Evolutionary conservation across 768 basidiomycete genomes (phyloP), one percentile per base, ranked within the genome.

Genomic region (Phaeolepiota aurea): DNA sequence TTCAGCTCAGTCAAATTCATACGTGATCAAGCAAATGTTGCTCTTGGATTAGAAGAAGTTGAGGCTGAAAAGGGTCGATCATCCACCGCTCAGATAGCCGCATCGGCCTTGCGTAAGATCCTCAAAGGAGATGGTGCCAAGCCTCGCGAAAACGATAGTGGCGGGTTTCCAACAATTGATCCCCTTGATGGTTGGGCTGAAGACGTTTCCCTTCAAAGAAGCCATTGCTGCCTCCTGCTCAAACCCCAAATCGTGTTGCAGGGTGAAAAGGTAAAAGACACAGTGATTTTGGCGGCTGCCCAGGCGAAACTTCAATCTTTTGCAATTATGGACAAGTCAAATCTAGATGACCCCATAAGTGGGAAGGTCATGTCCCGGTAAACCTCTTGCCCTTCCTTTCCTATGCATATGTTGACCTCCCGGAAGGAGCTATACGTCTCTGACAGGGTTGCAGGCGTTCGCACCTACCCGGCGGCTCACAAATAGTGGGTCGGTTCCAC

Each of bases 211-310:
- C 64, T 84, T 20, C 63, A 65, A 38, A 84, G 84, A 49, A 77
- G 79, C 31, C 77, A 91, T 53, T 84, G 86, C 56, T 86, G 87
- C 53, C 68, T 91, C n/a, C 70, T 97, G 22, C 64, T 94, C 44
- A 92, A 92, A 52, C 91, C 93, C 10, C 93, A 98, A 54, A 76
- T 98, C 38, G 78, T 90, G 7, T 63, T 96, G 19, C 69, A 76
- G 14, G 85, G 79, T 45, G 76, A 82, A 28, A 60, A 53, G 9
- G 40, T 56, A 3, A 59, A 66, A 20, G 76, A 76, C 42, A 72
- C 81, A 1, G 76, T 79, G 20, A 74, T 87, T 37, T 74, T 94
- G 3, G 81, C 89, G 12, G 84, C 91, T 19, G 76, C 84, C 22
- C 83, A 87, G 49, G 80, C 85, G 5, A 86, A 82, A 47, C 63